A percentile compares a stretch with the other conserved stretches of the same genome.
Conservation (phyloP, 805 yeast genomes). For the Candida michaelii region DNA sequence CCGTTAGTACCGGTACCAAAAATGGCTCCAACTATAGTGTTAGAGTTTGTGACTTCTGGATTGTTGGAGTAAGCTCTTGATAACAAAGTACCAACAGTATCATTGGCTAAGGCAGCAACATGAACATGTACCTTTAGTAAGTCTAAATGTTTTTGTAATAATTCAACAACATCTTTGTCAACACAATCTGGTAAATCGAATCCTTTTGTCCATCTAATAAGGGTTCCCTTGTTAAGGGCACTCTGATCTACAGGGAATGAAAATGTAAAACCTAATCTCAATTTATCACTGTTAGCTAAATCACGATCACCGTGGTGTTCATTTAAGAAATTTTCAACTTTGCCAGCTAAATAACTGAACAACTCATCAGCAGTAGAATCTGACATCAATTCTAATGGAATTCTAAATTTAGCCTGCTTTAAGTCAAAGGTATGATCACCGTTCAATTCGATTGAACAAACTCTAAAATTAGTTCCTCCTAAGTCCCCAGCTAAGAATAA, state of each 20-base stretch:
- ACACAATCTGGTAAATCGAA: conserved; percentile 83
- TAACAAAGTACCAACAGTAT: conserved; percentile 91
- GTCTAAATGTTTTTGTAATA: conserved; percentile 71
- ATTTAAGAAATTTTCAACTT: conserved; percentile 62
- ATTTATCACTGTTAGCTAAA: conserved; percentile 20
- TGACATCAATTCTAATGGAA: conserved; percentile 78
- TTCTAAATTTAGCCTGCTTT: conserved; percentile 72
- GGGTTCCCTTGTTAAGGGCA: conserved; percentile 71
- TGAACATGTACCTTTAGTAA: conserved; percentile 56
- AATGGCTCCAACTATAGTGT: conserved; percentile 83
- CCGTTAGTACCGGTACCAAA: conserved; percentile 99
- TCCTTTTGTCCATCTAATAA: conserved; percentile 97
- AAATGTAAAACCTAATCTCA: conserved; percentile 90
- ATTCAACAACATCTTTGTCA: conserved; percentile 75
- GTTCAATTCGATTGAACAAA: conserved; percentile 76
- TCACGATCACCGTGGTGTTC: conserved; percentile 72
- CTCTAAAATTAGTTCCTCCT: conserved; percentile 96
- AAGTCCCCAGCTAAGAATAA: conserved; percentile 85
- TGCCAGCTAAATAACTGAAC: conserved; percentile 72
- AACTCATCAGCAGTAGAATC: conserved; percentile 60
- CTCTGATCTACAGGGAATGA: conserved; percentile 91
- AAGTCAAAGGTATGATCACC: conserved; percentile 80
- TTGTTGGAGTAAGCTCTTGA: conserved; percentile 80
- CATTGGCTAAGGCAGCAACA: conserved; percentile 90
- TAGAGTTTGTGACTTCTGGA: conserved; percentile 61